Percentiles rank a stretch among this genome's conserved stretches.
phyloP scores from a whole-genome alignment of 2,329 filamentous ascomycete genomes.

The Fusarium chaquense region DNA sequence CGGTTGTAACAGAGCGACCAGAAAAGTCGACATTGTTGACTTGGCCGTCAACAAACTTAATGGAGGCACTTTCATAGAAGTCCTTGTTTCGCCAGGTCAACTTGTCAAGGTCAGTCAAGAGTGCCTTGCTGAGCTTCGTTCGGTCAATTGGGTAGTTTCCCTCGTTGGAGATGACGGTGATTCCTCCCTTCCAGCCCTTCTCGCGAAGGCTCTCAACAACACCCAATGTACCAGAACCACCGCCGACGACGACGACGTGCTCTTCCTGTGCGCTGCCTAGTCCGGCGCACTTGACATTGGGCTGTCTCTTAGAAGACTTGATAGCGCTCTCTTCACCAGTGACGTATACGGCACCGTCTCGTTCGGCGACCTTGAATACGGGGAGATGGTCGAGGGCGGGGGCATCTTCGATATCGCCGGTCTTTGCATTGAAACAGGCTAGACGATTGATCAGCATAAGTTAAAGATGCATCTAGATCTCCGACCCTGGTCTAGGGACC shows the following conservation, averaged over 20 bases:
- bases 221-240: conserved; percentile 86
- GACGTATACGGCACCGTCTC: conserved; percentile 86
- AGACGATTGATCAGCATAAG: conserved; percentile 16
- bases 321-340: conserved; percentile 82
- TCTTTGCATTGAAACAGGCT: conserved; percentile 93
- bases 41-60: conserved; percentile 70
- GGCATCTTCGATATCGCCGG: conserved; percentile 94
- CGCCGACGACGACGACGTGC: conserved; percentile 86
- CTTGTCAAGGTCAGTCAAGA: conserved; percentile 84
- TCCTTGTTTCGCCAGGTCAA: conserved; percentile 79
- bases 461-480: background rate
- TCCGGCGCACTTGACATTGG: conserved; percentile 78
- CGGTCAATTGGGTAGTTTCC: conserved; percentile 90
- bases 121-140: conserved; percentile 93
- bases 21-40: conserved; percentile 83
- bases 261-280: conserved; percentile 62
- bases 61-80: conserved; percentile 76
- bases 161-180: conserved; percentile 88
- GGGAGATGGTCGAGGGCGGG: conserved; percentile 89
- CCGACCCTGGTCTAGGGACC: background rate
- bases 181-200: conserved; percentile 80
- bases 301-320: conserved; percentile 78
- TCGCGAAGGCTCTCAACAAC: conserved; percentile 85
- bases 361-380: conserved; percentile 83
- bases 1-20: conserved; percentile 78